Conservation (phyloP, 345 rosid species). For the Anacardium occidentale region DNA sequence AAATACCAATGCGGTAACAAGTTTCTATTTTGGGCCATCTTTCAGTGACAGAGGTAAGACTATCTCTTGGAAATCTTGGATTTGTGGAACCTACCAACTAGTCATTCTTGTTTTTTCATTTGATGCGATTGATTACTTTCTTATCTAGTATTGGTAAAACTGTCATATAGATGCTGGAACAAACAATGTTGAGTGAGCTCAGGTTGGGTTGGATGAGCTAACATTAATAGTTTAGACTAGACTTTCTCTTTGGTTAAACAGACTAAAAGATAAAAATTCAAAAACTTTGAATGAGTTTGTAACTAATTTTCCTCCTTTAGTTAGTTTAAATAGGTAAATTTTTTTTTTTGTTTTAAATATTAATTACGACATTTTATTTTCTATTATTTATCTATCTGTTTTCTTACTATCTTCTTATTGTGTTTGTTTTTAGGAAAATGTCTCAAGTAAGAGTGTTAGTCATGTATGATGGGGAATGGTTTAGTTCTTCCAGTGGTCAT, state of each 20-base stretch:
- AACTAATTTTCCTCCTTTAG: not conserved
- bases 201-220: not conserved
- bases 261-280: not conserved
- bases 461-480: constrained; percentile 10
- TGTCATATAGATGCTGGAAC: not conserved
- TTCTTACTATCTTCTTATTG: not conserved
- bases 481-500: constrained; percentile 1
- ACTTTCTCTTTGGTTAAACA: not conserved
- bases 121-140: not conserved
- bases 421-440: constrained; percentile 7
- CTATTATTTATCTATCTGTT: not conserved
- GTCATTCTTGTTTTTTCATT: not conserved
- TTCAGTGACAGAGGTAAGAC: not conserved
- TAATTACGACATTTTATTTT: not conserved
- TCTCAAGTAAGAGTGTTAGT: constrained; percentile 12
- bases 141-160: not conserved
- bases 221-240: not conserved
- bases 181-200: not conserved
- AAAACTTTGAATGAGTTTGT: not conserved
- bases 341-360: not conserved
- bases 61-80: not conserved
- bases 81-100: not conserved
- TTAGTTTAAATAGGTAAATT: not conserved
- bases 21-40: not conserved
- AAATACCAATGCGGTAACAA: not conserved